Base-by-base conservation (phyloP, 2,329 filamentous ascomycete species). In the Hypoxylon rubiginosum region DNA sequence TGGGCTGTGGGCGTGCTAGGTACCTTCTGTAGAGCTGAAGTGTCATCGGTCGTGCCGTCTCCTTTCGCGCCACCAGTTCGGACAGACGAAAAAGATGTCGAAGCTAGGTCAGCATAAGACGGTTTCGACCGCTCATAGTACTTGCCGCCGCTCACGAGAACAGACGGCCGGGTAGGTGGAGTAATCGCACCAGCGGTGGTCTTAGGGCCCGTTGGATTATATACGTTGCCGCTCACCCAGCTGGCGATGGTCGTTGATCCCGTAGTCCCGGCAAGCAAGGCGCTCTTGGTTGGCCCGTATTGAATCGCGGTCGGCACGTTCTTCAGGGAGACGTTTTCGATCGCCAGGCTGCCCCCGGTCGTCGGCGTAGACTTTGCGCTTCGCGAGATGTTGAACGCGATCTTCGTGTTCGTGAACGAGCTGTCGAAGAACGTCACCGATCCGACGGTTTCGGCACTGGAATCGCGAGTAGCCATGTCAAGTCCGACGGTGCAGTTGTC, bases 41-140 rank as follows among this genome's bases (percentile, higher is more conserved):
- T 94, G 74, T 96, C 93, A 70, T 96, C 92, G 0, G 91, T 90
- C 1, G 77, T 76, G 36, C 92, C 92, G 72, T 96, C 91, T 66
- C 92, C 93, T 73, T 84, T 89, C 59, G 90, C 91, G 39, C 92
- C 91, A 13, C 82, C 82, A 13, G 82, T 82, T 71, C 91, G 92
- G 73, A 92, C 88, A 62, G 88, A 91, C 72, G 92, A 76, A 75
- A 96, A 93, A 6, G 84, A 82, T 1, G 82, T 82, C 1, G 83
- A 83, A 0, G 87, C 80, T 3, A 90, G 73, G 28, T 84, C 78
- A 60, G 89, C 86, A 75, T 96, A 97, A 71, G 92, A 88, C 5
- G 93, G 93, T 83, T 92, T 93, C 71, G 91, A 91, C 17, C 90
- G 87, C 73, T 92, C 89, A 75, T 92, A 94, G 76, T 92, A 88